Base-by-base conservation (phyloP, 2,329 filamentous ascomycete species). In the Claviceps cyperi region DNA sequence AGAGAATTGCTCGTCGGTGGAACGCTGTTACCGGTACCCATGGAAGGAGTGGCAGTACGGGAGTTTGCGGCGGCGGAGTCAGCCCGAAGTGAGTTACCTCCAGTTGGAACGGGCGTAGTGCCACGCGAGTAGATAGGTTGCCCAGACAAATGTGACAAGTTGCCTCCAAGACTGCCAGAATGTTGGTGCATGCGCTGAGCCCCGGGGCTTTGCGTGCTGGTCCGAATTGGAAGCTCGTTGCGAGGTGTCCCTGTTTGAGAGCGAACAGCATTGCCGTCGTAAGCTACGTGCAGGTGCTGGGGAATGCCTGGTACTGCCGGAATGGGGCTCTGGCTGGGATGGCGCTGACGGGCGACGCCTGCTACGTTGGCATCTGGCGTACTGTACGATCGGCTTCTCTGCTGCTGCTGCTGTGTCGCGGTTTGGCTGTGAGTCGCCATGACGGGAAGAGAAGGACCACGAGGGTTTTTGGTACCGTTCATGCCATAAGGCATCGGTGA, bases 281-380 rank as follows among this genome's bases (percentile, higher is more conserved):
- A 75, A 52, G 77, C 70, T 24, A 74, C 70, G 54, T 81, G 77
- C 47, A 83, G 66, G 57, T 89, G 84, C 19, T 82, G 69, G 22
- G 86, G 85, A 48, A 90, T 89, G 5, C 85, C 84, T 7, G 85
- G 85, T 13, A 90, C 84, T 11, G 78, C 79, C 5, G 85, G 85
- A 5, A 88, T 76, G 52, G 69, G 63, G 57, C 64, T 71, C 66
- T 66, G 72, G 63, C 70, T 75, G 63, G 66, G 73, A 65, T 78
- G 77, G 55, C 74, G 70, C 49, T 71, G 72, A 55, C 80, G 74
- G 61, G 74, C 72, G 46, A 75, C 75, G 55, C 77, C 75, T 49
- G 81, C 77, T 49, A 77, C 82, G 56, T 94, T 87, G 58, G 95
- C 95, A 64, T 97, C 90, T 7, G 92, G 91, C 55, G 90, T 96